A percentile compares a stretch with the other conserved stretches of the same genome.
Conservation (phyloP, 1,284 basidiomycete genomes). For the Moesziomyces sp. region DNA sequence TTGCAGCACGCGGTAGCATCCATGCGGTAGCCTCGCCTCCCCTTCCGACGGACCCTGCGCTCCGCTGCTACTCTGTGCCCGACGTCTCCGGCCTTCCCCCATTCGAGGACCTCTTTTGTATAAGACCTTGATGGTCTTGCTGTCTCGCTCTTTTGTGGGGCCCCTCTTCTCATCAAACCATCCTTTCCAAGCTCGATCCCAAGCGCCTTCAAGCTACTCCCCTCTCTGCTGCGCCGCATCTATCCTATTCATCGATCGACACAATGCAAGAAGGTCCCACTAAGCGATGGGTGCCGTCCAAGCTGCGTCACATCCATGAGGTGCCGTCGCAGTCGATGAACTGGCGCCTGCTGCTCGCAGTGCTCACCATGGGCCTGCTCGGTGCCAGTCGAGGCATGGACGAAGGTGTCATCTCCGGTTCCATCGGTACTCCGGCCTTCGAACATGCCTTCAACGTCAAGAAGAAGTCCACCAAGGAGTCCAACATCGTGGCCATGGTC, state of each 20-base stretch:
- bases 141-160: conserved; percentile 12
- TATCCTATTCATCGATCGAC: too few relatives aligned
- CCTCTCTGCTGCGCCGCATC: too few relatives aligned
- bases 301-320: conserved; percentile 28
- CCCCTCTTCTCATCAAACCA: conserved; percentile 11
- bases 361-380: conserved; percentile 26
- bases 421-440: conserved; percentile 16
- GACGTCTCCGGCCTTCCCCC: neutral
- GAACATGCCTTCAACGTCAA: conserved; percentile 29
- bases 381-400: conserved; percentile 36
- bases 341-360: conserved; percentile 32
- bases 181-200: too few relatives aligned
- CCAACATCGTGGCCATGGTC: conserved; percentile 37
- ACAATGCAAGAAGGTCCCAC: neutral
- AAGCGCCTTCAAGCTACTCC: too few relatives aligned
- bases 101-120: neutral
- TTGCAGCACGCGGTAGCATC: too few relatives aligned
- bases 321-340: conserved; percentile 29
- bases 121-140: conserved; percentile 6
- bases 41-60: too few relatives aligned
- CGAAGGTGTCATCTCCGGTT: conserved; percentile 30
- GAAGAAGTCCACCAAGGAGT: conserved; percentile 30
- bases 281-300: conserved; percentile 24
- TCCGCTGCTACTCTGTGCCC: too few relatives aligned
- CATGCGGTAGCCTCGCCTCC: too few relatives aligned